Evolutionary conservation across 371 early-diverging fungal species (phyloP), one percentile per base, ranked within the genome.

Genomic region (Mortierella sp.): DNA sequence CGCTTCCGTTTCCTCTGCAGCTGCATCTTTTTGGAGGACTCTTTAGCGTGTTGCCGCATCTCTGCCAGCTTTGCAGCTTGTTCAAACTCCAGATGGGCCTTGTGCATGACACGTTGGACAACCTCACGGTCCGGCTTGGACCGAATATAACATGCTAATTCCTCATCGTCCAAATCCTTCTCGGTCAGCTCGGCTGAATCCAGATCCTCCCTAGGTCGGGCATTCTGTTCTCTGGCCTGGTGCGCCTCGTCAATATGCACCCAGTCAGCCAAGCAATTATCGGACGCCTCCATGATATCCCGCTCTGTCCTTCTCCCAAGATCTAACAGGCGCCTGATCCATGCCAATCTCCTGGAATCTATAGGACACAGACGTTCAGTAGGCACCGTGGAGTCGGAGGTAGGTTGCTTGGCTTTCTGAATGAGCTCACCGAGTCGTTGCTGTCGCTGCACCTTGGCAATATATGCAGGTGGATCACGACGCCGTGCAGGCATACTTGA

Each of bases 101-200:
- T 50, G 8, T 53, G 72, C 59, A 54, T 79, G 13, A 83, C 70
- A 6, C 75, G 54, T 61, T 53, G 46, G 0, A 76, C 24, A 3
- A 51, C 69, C 10, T 53, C 40, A 16, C 21, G 55, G n/a, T 80
- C 83, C 1, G 50, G 44, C 28, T 57, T 28, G 16, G 72, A 34
- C 57, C 80, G 61, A 26, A 74, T 16, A 75, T 79, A 77, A 14
- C 5, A 11, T 24, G 5, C 46, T 21, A 71, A 48, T 40, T 83
- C 83, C 8, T 73, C n/a, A 31, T 83, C 80, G 28, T 70, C 43
- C 26, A 83, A 40, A 67, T 83, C 83, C 69, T 57, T 61, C 19
- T 51, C 64, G 0, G 77, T 73, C 51, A 83, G 57, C 34, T 80
- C 74, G 6, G 19, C 37, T 5, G 83, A 71, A 21, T 77, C 64